phyloP scores from a whole-genome alignment of 2,329 filamentous ascomycete species.

The Coniella vitis region DNA sequence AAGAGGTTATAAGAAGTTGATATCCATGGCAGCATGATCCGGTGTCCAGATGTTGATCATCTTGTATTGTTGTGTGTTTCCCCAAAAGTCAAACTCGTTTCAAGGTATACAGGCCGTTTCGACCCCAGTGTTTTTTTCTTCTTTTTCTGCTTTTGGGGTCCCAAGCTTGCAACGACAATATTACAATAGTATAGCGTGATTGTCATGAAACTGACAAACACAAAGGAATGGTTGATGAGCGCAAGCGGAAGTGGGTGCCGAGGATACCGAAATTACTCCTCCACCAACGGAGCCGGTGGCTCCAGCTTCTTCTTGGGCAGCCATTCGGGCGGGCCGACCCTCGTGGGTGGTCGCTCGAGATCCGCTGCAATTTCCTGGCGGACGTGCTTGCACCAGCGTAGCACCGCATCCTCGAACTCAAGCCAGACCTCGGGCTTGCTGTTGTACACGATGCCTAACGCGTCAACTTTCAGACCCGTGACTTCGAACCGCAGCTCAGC shows the following conservation, averaged over 20 bases:
- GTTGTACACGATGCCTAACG: conserved; percentile 78
- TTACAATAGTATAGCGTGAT: background rate
- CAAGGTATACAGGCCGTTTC: no score
- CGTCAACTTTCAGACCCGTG: conserved; percentile 66
- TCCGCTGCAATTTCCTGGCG: conserved; percentile 77
- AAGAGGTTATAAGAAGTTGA: background rate
- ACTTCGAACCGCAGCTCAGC: conserved; percentile 92
- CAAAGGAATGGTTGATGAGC: background rate
- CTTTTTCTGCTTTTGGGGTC: background rate
- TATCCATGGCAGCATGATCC: background rate
- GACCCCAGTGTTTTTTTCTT: background rate
- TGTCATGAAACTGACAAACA: background rate
- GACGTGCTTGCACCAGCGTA: conserved; percentile 76
- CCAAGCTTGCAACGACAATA: background rate
- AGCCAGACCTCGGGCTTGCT: conserved; percentile 64
- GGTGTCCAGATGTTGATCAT: background rate
- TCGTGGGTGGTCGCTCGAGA: conserved; percentile 13
- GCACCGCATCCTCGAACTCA: conserved; percentile 74
- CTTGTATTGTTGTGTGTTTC: background rate
- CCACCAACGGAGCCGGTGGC: conserved; percentile 4
- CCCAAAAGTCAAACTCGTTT: background rate
- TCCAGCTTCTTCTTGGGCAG: conserved; percentile 10
- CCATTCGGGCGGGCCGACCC: conserved; percentile 13
- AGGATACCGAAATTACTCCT: conserved; percentile 6
- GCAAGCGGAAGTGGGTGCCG: background rate